Base-by-base conservation (phyloP, 202 grass and related monocot genomes). In the Musa balbisiana region DNA sequence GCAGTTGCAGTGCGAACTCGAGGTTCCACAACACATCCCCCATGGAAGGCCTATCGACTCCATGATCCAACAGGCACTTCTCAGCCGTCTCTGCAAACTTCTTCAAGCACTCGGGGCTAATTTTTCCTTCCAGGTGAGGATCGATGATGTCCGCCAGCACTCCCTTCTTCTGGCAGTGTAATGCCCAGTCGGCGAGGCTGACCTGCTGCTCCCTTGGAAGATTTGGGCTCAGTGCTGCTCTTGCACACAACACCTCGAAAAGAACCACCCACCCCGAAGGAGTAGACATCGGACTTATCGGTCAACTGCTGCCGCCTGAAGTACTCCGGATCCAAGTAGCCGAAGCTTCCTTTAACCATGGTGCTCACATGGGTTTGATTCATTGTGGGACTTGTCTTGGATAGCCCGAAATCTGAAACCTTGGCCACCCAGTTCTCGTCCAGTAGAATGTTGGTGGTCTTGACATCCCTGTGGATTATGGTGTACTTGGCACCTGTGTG, bases 281-380 rank as follows among this genome's bases (percentile, higher is more conserved):
- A 97, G 82, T 92, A 97, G 1, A 97, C 93, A 62, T 97, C 93
- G 0, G 93, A 97, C 73, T 97, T 97, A 49, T 97, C 93, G 0
- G 93, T 97, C 78, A 97, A 77, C 74, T 97, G 93, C 79, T 97
- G 93, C 14, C 93, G 79, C 52, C 86, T 85, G 76, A 87, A 97
- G 84, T 97, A 97, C 87, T 97, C 93, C 9, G 93, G 93, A 78
- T 97, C 58, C 58, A 97, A 83, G 82, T 97, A 97, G 2, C 92
- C 92, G 56, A 96, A 96, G 86, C 92, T 92, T 19, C 92, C 92
- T 78, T 96, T 96, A 17, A 96, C 92, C 90, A 96, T 83, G 54
- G 92, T 96, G 83, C 92, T 96, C 20, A 96, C 89, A 69, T 96
- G 92, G 13, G 83, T 82, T 82, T 96, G 84, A 85, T 89, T 90